Percentiles rank a stretch among this genome's conserved stretches.
Evolutionary conservation across 2,329 filamentous ascomycete species (phyloP).

Genomic region (Clonostachys rosea): DNA sequence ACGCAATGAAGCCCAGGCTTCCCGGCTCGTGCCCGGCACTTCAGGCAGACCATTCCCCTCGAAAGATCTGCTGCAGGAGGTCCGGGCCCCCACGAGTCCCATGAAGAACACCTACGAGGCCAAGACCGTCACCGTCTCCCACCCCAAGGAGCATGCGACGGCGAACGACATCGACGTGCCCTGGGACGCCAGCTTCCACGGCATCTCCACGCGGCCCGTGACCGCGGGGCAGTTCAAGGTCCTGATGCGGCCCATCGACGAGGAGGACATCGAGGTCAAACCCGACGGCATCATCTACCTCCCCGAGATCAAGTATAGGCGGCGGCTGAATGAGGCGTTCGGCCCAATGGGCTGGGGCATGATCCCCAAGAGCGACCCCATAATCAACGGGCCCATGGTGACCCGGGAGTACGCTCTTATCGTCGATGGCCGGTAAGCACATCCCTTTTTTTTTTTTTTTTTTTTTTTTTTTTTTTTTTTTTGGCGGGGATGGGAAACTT

Average conservation of each 20-base stretch:
- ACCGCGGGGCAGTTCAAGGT: conserved; percentile 62
- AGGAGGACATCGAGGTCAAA: conserved; percentile 89
- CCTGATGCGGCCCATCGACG: conserved; percentile 61
- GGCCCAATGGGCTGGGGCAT: conserved; percentile 95
- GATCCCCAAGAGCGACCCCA: conserved; percentile 79
- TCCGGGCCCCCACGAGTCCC: too few species aligned
- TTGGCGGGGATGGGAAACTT: not conserved
- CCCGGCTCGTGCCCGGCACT: too few species aligned
- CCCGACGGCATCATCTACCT: conserved; percentile 95
- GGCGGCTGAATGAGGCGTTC: conserved; percentile 86
- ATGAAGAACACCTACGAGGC: conserved; percentile 5
- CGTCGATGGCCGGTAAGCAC: conserved; percentile 70
- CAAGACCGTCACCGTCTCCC: conserved; percentile 7
- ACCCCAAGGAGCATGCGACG: conserved; percentile 2
- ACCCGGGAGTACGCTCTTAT: conserved; percentile 93
- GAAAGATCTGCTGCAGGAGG: too few species aligned
- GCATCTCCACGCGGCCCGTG: conserved; percentile 69
- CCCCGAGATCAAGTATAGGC: conserved; percentile 95
- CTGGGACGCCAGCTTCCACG: conserved; percentile 81
- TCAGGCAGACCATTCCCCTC: too few species aligned
- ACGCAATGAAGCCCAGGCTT: too few species aligned
- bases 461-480: too few species aligned
- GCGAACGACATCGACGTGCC: conserved; percentile 40
- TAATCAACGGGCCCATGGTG: conserved; percentile 74
- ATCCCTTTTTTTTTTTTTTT: too few species aligned